Evolutionary conservation across 1,139 yeast species (phyloP).

Genomic region (Sugiyamaella neomexicana): DNA sequence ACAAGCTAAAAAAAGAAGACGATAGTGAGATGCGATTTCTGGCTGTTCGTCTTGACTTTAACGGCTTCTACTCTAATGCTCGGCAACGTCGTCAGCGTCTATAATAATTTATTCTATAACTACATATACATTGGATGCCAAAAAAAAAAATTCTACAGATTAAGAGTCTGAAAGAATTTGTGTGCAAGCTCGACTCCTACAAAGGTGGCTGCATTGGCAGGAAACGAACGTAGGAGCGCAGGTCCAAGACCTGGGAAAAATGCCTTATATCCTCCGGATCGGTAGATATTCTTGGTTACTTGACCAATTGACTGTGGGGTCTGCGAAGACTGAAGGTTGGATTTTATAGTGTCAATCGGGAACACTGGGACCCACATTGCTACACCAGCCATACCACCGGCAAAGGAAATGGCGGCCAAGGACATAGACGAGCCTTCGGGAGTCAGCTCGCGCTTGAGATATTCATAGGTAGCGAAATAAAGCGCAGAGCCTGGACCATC

Average conservation of each 20-base stretch:
- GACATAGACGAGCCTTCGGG: conserved; percentile 56
- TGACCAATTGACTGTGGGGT: conserved; percentile 58
- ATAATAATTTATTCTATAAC: background rate
- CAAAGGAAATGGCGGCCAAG: conserved; percentile 72
- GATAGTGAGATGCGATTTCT: conserved; percentile 43
- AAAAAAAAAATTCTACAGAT: conserved; percentile 22
- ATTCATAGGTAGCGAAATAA: conserved; percentile 93
- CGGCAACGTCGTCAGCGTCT: conserved; percentile 1
- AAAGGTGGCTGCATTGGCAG: conserved; percentile 97
- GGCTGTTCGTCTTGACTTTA: conserved; percentile 42
- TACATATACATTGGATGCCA: conserved; percentile 1
- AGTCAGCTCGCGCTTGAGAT: conserved; percentile 64
- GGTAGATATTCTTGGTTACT: conserved; percentile 63
- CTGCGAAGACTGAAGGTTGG: conserved; percentile 72
- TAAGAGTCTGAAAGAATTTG: conserved; percentile 49
- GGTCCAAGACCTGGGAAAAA: conserved; percentile 99
- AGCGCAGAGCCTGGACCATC: conserved; percentile 99
- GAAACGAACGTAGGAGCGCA: conserved; percentile 91
- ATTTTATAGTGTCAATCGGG: conserved; percentile 95
- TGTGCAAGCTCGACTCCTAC: conserved; percentile 91
- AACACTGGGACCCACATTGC: conserved; percentile 96
- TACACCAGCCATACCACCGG: conserved; percentile 95
- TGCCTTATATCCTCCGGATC: conserved; percentile 79
- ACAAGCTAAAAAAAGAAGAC: conserved; percentile 35
- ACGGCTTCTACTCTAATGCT: conserved; percentile 37